Conservation (phyloP, 495 filamentous ascomycete species). For the Aspergillus saccharolyticus region DNA sequence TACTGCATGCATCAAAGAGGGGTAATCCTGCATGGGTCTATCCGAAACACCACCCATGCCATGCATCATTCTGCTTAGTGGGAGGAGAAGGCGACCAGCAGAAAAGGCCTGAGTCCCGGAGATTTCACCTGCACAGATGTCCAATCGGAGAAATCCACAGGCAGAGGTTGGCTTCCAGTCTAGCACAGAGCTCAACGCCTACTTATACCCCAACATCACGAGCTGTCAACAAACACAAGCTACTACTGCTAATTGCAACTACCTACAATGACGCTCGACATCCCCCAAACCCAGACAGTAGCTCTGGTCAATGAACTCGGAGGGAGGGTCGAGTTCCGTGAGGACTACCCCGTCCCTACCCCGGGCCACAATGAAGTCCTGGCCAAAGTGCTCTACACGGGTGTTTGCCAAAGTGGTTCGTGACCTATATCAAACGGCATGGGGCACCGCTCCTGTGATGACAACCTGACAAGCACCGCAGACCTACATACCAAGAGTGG, state of each 20-base stretch:
- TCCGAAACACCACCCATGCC: no score
- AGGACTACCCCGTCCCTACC: constrained; percentile 42
- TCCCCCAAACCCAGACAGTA: constrained; percentile 40
- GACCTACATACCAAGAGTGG: constrained; percentile 47
- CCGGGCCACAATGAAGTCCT: constrained; percentile 44
- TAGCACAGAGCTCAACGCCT: no score
- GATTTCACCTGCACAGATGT: no score
- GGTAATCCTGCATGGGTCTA: no score
- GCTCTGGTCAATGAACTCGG: constrained; percentile 42
- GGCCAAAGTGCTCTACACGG: constrained; percentile 45
- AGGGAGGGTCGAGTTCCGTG: constrained; percentile 40
- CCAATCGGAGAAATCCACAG: no score
- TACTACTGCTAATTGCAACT: not conserved
- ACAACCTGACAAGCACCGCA: constrained; percentile 5
- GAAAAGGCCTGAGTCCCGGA: no score
- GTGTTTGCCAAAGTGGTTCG: constrained; percentile 47
- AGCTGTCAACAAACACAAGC: not conserved
- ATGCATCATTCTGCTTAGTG: no score
- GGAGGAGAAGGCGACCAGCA: no score
- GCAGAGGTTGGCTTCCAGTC: no score
- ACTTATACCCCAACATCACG: not conserved
- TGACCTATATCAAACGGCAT: no score
- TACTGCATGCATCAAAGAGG: no score
- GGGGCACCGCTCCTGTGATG: no score
- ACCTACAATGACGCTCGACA: constrained; percentile 17